Base-by-base conservation (phyloP, 2,329 filamentous ascomycete genomes). In the Mycosphaerella arachidis region DNA sequence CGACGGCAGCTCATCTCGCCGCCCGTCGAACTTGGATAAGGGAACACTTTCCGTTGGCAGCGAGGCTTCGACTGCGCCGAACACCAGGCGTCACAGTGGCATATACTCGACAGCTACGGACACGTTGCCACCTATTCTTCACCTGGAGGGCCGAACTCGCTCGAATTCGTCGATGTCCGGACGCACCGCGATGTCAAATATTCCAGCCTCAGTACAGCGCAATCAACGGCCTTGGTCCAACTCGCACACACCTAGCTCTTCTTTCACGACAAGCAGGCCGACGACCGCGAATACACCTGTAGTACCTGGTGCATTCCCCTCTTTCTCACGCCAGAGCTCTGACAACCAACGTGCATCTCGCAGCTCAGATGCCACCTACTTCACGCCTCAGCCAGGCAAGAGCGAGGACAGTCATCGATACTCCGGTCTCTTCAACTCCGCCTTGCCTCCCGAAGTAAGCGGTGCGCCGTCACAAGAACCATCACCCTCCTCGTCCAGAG, bases 11-110 rank as follows among this genome's bases (percentile, higher is more conserved):
- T 56, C 40, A n/a, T 48, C 53, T 53, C 58, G 60, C 13, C 50
- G 77, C 50, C 77, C 77, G 4, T 75, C 75, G 4, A 72, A 67
- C 4, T 57, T 72, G 33, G 68, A 70, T 45, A 78, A 76, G 57
- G 75, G 78, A 24, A 78, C 70, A 5, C 48, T 68, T 48, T 73
- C 71, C 9, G 61, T 68, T 10, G 76, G 55, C 66, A 78, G 65
- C 75, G 70, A 73, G 29, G 57, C 55, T 9, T 68, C 67, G 13
- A 65, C 65, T 2, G 59, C 74, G 1, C 70, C 77, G 51, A 71
- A 72, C 50, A 76, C 53, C 53, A 72, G 66, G 16, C 84, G 86
- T 55, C 79, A 85, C 67, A 90, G 86, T 70, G 87, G 84, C 30
- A 85, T 87, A 55, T 86, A 90, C 67, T 82, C 81, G 43, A 66